phyloP scores from a whole-genome alignment of 1,284 basidiomycete genomes.

The Cryptococcus sp. region DNA sequence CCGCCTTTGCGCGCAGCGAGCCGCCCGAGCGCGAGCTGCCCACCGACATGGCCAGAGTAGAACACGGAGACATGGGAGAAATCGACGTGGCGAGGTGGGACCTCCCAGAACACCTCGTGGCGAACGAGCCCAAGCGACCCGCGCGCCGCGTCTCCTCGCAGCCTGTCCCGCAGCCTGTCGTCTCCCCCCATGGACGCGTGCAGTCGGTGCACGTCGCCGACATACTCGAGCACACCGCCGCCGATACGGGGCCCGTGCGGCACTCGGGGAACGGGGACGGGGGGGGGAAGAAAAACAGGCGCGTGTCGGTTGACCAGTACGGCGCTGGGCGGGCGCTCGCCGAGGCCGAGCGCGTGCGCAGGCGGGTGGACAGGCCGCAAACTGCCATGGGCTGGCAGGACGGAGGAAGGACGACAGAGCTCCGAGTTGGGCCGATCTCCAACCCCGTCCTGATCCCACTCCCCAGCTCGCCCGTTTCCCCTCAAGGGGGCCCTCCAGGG shows the following conservation, averaged over 20 bases:
- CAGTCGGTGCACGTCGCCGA: slow-evolving; percentile 24
- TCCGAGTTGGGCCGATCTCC: slow-evolving; percentile 9
- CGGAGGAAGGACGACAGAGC: slow-evolving; percentile 1
- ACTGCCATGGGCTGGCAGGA: slow-evolving; percentile 16
- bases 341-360: slow-evolving; percentile 6
- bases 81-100: slow-evolving; percentile 27
- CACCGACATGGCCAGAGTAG: not conserved
- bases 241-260: not conserved
- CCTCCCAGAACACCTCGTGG: slow-evolving; percentile 24
- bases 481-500: not conserved
- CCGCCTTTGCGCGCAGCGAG: not conserved
- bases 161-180: slow-evolving; percentile 13
- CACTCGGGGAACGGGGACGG: not conserved
- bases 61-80: slow-evolving; percentile 8
- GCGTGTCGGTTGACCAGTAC: slow-evolving; percentile 6
- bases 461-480: slow-evolving; percentile 16
- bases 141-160: not conserved
- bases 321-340: slow-evolving; percentile 11
- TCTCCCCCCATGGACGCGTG: slow-evolving; percentile 10
- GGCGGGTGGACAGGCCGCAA: slow-evolving; percentile 10
- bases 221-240: slow-evolving; percentile 8
- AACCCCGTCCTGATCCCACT: slow-evolving; percentile 32
- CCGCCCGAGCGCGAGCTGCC: not conserved
- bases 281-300: not conserved
- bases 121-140: not conserved